Conservation (phyloP, 495 filamentous ascomycete genomes). For the Penicillium odoratum region DNA sequence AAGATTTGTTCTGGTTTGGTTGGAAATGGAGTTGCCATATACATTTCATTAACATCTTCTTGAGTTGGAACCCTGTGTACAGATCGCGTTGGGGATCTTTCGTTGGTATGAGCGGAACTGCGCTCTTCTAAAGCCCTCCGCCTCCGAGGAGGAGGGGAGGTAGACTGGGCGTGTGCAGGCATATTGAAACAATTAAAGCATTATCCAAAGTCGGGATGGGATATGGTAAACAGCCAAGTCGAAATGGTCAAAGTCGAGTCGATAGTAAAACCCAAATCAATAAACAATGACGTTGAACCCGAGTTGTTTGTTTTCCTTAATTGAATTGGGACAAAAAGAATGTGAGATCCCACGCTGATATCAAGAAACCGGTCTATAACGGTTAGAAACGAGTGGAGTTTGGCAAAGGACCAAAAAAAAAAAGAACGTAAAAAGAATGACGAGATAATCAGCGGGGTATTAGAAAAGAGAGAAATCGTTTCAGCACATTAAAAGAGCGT, state of each 20-base stretch:
- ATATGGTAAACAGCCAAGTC: neutral
- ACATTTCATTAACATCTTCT: conserved; percentile 42
- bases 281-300: conserved; percentile 9
- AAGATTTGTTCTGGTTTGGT: conserved; percentile 55
- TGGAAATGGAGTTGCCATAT: conserved; percentile 49
- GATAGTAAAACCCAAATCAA: conserved; percentile 1
- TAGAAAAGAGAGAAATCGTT: conserved; percentile 27
- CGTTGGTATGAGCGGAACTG: conserved; percentile 52
- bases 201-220: conserved; percentile 24
- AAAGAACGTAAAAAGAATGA: conserved; percentile 14
- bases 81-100: conserved; percentile 37
- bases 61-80: conserved; percentile 38
- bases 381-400: neutral
- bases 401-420: neutral
- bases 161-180: conserved; percentile 34
- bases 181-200: conserved; percentile 38
- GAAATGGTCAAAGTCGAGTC: conserved; percentile 7
- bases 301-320: conserved; percentile 12
- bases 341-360: conserved; percentile 1
- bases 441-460: conserved; percentile 21
- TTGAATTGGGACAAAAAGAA: conserved; percentile 11
- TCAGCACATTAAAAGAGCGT: conserved; percentile 16
- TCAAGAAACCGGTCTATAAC: conserved; percentile 13
- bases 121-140: conserved; percentile 54
- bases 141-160: conserved; percentile 39